phyloP scores from a whole-genome alignment of 108 stramenopile species.

The Cylindrotheca fusiformis region DNA sequence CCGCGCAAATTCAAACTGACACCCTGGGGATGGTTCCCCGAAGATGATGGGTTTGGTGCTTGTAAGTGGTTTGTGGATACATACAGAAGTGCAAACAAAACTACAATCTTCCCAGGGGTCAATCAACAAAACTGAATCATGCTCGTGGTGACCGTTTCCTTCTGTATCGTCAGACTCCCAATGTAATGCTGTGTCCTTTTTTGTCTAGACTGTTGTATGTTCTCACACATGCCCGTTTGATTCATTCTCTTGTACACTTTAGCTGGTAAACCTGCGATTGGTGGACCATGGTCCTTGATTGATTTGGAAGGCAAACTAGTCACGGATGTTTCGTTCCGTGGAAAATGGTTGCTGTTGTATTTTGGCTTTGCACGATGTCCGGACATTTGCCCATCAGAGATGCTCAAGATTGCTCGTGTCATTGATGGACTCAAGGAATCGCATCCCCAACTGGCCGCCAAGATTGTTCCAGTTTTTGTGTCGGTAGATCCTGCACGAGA shows the following conservation, averaged over 20 bases:
- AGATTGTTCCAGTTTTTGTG: conserved; percentile 93
- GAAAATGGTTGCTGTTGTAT: conserved; percentile 94
- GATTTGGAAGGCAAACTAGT: conserved; percentile 87
- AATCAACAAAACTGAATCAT: too few species aligned
- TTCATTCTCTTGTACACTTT: neutral
- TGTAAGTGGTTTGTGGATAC: conserved; percentile 51
- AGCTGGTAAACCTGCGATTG: conserved; percentile 91
- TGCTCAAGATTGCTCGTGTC: conserved; percentile 95
- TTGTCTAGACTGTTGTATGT: neutral
- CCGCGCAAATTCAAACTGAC: conserved; percentile 76
- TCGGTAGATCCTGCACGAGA: conserved; percentile 98
- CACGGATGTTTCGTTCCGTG: conserved; percentile 77
- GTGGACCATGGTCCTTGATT: conserved; percentile 85
- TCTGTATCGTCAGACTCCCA: too few species aligned
- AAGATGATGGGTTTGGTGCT: conserved; percentile 85
- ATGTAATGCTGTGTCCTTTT: conserved; percentile 2
- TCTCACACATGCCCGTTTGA: neutral
- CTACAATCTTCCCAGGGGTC: too few species aligned
- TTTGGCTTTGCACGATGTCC: conserved; percentile 99
- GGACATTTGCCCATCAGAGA: conserved; percentile 99
- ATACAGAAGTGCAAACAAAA: neutral
- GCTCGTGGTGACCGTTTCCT: neutral
- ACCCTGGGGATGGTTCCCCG: conserved; percentile 84
- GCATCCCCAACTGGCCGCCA: conserved; percentile 58
- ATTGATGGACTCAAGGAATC: conserved; percentile 86